Evolutionary conservation across 768 basidiomycete species (phyloP).

Genomic region (Phylloporus sp.): DNA sequence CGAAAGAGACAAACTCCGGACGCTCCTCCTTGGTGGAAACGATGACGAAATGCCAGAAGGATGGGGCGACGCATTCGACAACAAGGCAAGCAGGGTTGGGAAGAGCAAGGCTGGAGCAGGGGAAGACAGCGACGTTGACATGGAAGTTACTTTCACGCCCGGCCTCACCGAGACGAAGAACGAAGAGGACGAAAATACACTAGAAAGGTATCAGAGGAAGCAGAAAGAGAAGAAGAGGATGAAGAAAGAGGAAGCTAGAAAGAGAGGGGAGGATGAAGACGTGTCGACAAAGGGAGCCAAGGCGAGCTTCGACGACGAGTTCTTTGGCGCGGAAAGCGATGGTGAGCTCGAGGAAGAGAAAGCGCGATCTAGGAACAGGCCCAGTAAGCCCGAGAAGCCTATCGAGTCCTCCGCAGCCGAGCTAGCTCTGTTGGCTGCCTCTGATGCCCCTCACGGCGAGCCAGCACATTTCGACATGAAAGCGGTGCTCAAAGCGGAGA

Average conservation of each 20-base stretch:
- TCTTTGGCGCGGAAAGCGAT: constrained; percentile 54
- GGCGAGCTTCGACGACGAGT: constrained; percentile 54
- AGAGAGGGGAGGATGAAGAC: constrained; percentile 27
- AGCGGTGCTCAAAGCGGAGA: constrained; percentile 83
- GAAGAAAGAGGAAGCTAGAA: constrained; percentile 63
- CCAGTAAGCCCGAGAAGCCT: constrained; percentile 20
- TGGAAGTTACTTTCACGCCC: constrained; percentile 95
- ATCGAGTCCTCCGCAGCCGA: constrained; percentile 44
- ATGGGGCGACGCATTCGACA: constrained; percentile 52
- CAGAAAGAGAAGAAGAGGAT: constrained; percentile 84
- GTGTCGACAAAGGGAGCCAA: constrained; percentile 7
- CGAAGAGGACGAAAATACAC: constrained; percentile 72
- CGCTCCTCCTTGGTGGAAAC: constrained; percentile 62
- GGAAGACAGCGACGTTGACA: constrained; percentile 54
- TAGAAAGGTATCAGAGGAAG: constrained; percentile 87
- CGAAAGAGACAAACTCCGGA: constrained; percentile 69
- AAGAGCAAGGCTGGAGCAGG: constrained; percentile 14
- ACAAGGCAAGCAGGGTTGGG: constrained; percentile 6
- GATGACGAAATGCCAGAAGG: constrained; percentile 77
- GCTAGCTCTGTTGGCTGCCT: constrained; percentile 55
- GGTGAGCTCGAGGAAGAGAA: constrained; percentile 25
- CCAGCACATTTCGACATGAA: constrained; percentile 87
- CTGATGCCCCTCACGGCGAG: constrained; percentile 49
- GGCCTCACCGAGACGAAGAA: constrained; percentile 58
- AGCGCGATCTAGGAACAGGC: constrained; percentile 21